Evolutionary conservation across 306 rosid species (phyloP).

Genomic region (Lagenaria siceraria): DNA sequence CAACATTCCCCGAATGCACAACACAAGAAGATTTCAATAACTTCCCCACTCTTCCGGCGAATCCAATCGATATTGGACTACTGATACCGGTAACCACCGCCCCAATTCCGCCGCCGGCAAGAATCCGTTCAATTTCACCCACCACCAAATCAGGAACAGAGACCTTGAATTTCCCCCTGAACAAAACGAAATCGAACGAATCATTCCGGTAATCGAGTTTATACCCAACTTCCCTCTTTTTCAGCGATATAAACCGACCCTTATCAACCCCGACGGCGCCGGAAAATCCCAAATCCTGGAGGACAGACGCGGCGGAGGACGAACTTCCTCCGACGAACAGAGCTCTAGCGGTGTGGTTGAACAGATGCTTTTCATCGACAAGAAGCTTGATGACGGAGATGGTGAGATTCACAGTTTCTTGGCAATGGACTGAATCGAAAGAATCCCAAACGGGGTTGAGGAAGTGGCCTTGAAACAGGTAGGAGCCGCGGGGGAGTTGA

Average conservation of each 20-base stretch:
- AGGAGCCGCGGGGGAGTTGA: conserved; percentile 16
- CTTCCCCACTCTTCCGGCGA: conserved; percentile 48
- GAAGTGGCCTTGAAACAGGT: conserved; percentile 41
- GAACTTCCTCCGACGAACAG: conserved; percentile 59
- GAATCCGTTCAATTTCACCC: conserved; percentile 68
- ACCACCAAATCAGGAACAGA: conserved; percentile 57
- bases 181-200: conserved; percentile 59
- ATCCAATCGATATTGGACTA: conserved; percentile 26
- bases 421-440: conserved; percentile 31
- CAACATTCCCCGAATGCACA: conserved; percentile 32
- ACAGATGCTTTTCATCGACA: conserved; percentile 15
- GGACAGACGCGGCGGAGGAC: conserved; percentile 16
- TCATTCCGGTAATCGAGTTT: conserved; percentile 24
- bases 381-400: conserved; percentile 26
- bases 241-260: conserved; percentile 26
- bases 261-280: conserved; percentile 24
- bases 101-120: conserved; percentile 63
- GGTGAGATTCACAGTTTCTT: conserved; percentile 29
- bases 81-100: conserved; percentile 27
- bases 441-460: conserved; percentile 51
- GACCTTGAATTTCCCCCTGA: conserved; percentile 41
- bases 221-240: conserved; percentile 21
- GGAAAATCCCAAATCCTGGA: conserved; percentile 57
- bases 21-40: conserved; percentile 42
- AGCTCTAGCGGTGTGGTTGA: conserved; percentile 25